Base-by-base conservation (phyloP, 2,329 filamentous ascomycete genomes). In the Aspergillus terreus region DNA sequence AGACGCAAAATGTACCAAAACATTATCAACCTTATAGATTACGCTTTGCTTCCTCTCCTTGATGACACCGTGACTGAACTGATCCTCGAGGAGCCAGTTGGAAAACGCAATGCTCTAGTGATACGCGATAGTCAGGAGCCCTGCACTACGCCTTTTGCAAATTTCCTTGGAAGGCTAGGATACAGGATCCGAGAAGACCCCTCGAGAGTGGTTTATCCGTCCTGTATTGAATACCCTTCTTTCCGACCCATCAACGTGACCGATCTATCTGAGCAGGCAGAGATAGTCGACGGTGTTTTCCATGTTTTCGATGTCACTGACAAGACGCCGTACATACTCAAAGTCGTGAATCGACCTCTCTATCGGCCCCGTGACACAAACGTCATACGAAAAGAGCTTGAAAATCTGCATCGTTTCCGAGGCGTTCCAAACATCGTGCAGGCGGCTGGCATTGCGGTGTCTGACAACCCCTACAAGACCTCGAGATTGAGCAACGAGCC, bases 321-420 rank as follows among this genome's bases (percentile, higher is more conserved):
- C 14, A 21, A 25, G 14, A 51, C 6, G 43, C 42, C 5, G 41
- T 58, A 53, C 50, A 50, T 60, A 38, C 49, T 59, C 36, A 62
- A 60, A 51, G 44, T 53, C 21, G 36, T 59, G n/a, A 50, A 58
- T 32, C 54, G 52, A 6, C 48, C 53, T 53, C 30, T 57, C 36
- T 61, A 61, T 46, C 5, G 49, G 23, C 50, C 56, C 41, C 45
- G 17, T 33, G 58, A 59, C 44, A 51, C 57, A 6, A 36, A 60
- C 3, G 47, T 61, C 35, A 45, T 58, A 49, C 52, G 36, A 42
- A 42, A 55, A 36, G 61, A 61, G 44, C 50, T 61, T 4, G 54
- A 58, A 32, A 60, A 62, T 38, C 58, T 61, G 17, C 25, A 58
- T 47, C 36, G 47, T 12, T 62, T 61, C 15, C 36, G 23, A 52